These are phyloP conservation scores for Plectosphaerella plurivora DNA, from an alignment of 2,329 filamentous ascomycete species.

Conservation along the genomic window DNA sequence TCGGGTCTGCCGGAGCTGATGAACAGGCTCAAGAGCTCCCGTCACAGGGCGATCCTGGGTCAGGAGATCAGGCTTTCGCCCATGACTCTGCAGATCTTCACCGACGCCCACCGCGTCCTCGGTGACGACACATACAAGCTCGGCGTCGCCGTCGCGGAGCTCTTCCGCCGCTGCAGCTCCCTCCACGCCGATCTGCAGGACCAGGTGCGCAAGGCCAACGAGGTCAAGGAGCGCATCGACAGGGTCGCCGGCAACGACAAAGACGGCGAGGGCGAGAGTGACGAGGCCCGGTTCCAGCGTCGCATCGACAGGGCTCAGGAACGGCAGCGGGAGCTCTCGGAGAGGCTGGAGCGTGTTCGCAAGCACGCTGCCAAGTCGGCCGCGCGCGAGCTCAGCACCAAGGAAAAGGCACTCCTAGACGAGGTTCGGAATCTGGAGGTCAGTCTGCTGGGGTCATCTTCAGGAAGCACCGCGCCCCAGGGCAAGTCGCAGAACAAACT, in stretches of 20 bases:
- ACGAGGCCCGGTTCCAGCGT: constrained; percentile 53
- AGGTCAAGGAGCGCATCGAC: constrained; percentile 64
- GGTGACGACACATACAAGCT: constrained; percentile 65
- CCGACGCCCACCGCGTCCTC: constrained; percentile 67
- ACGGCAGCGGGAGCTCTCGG: constrained; percentile 51
- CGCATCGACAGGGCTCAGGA: constrained; percentile 50
- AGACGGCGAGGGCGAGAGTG: constrained; percentile 43
- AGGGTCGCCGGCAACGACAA: constrained; percentile 57
- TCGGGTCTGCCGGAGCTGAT: constrained; percentile 54
- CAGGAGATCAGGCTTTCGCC: constrained; percentile 68
- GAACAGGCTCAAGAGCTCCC: constrained; percentile 52
- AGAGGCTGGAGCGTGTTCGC: constrained; percentile 56
- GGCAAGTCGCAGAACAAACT: constrained; percentile 34
- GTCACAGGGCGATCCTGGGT: constrained; percentile 56
- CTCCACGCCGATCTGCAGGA: constrained; percentile 63
- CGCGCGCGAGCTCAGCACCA: constrained; percentile 36
- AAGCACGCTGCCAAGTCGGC: constrained; percentile 36
- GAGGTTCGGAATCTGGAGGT: constrained; percentile 51
- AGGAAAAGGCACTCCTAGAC: constrained; percentile 40
- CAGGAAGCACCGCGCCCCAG: not conserved
- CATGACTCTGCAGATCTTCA: constrained; percentile 66
- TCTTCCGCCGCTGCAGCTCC: constrained; percentile 67
- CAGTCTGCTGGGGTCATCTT: constrained; percentile 31
- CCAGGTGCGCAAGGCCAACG: constrained; percentile 62
- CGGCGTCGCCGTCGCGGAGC: constrained; percentile 64